Base-by-base conservation (phyloP, 495 filamentous ascomycete species). In the Daldinia decipiens region DNA sequence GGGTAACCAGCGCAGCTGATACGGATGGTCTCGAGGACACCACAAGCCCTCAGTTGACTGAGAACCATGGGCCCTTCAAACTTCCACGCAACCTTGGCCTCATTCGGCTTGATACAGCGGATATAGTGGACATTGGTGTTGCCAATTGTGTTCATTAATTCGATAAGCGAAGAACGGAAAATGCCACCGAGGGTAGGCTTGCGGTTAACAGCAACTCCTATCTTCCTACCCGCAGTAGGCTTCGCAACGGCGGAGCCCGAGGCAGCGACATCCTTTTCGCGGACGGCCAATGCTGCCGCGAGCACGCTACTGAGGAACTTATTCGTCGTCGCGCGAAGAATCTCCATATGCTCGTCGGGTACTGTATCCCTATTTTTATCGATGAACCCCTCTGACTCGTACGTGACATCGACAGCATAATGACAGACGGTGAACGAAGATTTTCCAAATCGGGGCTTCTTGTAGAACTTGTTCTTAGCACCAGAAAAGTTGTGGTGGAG, bases 301-400 rank as follows among this genome's bases (percentile, higher is more conserved):
- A 99, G 80, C 15, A 99, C 94, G 59, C 93, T 88, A 40, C 84
- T 87, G 34, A 99, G 85, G 83, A 99, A 99, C 45, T 81, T 81
- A 76, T 97, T 98, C 9, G 90, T 91, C 0, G 95, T 95, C 31
- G 88, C 87, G 73, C 87, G 91, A 64, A 99, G 86, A 39, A 98
- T 89, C 40, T 94, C 93, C 89, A 98, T 89, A 79, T 98, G 95
- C 81, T 99, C 95, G 79, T 99, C 95, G 5, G 95, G 95, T 50
- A 99, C 95, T 27, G 95, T 99, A 79, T 99, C 95, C 74, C 95
- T 88, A 77, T 99, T 99, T 87, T 99, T 99, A 79, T 99, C 96
- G 75, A 99, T 98, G 79, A 99, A 99, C 13, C 96, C 95, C 77
- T 99, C 95, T n/a, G 95, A 98, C 77, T 99, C 95, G 75, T 99